Conservation (phyloP, 352 stramenopile species). For the Pythium oligandrum region DNA sequence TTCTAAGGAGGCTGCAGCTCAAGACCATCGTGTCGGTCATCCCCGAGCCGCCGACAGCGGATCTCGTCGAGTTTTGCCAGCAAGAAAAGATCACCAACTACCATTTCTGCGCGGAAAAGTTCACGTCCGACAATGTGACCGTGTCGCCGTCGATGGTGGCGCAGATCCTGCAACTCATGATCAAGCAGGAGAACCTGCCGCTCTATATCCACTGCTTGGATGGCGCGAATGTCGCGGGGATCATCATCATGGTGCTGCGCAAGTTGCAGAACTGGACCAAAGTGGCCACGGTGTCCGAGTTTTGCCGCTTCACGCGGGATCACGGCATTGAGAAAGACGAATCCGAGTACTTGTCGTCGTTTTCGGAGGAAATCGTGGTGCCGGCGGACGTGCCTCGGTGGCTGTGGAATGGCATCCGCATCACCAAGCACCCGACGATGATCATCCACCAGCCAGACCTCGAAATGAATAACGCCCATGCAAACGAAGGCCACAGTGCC, state of each 20-base stretch:
- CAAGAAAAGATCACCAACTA: constrained; percentile 65
- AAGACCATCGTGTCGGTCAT: constrained; percentile 81
- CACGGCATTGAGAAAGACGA: constrained; percentile 86
- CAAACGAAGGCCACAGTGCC: constrained; percentile 24
- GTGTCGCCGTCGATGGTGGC: constrained; percentile 66
- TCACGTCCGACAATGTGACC: constrained; percentile 84
- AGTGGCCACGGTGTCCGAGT: constrained; percentile 74
- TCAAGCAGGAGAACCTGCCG: constrained; percentile 72
- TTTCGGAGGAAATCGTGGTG: constrained; percentile 82
- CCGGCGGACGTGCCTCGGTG: constrained; percentile 67
- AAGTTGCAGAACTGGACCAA: constrained; percentile 89
- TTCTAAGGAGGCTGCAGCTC: constrained; percentile 63
- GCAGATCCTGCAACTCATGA: constrained; percentile 74
- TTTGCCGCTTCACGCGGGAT: constrained; percentile 84
- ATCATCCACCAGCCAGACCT: constrained; percentile 79
- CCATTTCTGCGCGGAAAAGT: constrained; percentile 85
- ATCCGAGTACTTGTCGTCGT: constrained; percentile 75
- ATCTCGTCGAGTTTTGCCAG: constrained; percentile 69
- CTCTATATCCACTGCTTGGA: constrained; percentile 88
- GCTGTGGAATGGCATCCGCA: constrained; percentile 81
- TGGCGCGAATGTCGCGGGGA: constrained; percentile 81
- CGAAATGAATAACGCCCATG: constrained; percentile 30
- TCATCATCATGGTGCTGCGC: constrained; percentile 84
- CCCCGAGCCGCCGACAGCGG: constrained; percentile 68
- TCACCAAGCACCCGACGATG: constrained; percentile 85